Base-by-base conservation (phyloP, 176 grass and related monocot genomes). In the Bolboschoenus planiculmis region DNA sequence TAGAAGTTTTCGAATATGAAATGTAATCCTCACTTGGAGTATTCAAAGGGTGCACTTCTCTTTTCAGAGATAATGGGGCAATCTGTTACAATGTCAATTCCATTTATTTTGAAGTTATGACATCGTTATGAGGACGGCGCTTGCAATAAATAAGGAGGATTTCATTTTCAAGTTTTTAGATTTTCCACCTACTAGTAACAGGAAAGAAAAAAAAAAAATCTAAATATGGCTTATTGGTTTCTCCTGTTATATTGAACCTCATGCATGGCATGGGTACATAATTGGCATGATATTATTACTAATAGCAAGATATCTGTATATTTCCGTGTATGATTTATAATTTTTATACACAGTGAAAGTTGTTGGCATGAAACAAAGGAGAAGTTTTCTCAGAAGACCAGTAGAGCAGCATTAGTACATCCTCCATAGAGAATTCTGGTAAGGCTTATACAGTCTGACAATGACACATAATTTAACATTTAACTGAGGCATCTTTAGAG, bases 31-130 rank as follows among this genome's bases (percentile, higher is more conserved):
- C n/a, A 26, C 3, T 72, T 46, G 39, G 67, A 44, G 67, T 72
- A 74, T 50, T 76, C 14, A 51, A 76, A 51, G 5, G 39, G 71
- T 76, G 42, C 26, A 29, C 4, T 48, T 73, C 33, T 76, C 44
- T 50, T 76, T 76, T 51, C 44, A 31, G 44, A 50, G 71, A 31
- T 5, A 18, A 48, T 48, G 24, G 24, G 26, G 14, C 26, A 56
- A 40, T 80, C 34, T 80, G 78, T 60, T 80, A 15, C 4, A 23
- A 42, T 57, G 78, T 80, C 78, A 60, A 40, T 80, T 80, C 36
- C 31, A 54, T 80, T 37, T 7, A 60, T 14, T 14, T 27, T 59
- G 56, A 56, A 78, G 4, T 53, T 36, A 56, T 60, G 78, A 2
- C 35, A 39, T 59, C 78, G 14, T 80, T n/a, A 42, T 80, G 78